Base-by-base conservation (phyloP, 352 stramenopile genomes). In the Phytophthora kernoviae region DNA sequence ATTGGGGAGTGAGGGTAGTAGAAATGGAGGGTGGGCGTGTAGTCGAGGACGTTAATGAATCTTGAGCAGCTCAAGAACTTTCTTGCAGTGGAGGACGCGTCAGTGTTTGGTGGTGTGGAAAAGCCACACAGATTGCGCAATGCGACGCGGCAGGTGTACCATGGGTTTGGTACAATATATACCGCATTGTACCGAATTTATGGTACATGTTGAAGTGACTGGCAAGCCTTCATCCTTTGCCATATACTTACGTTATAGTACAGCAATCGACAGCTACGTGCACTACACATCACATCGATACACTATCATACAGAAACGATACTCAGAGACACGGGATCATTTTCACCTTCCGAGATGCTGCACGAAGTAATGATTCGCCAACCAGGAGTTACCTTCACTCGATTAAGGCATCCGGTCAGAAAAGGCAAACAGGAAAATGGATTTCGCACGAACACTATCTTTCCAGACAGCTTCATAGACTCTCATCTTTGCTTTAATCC, bases 361-460 rank as follows among this genome's bases (percentile, higher is more conserved):
- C n/a, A n/a, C n/a, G n/a, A n/a, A n/a, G n/a, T n/a, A n/a, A 37
- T 37, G 8, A 37, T 37, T 37, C 7, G 32, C 32, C 32, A 37
- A 37, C 12, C 7, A 37, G 12, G 12, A 37, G 12, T 37, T 37
- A 37, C 7, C 12, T n/a, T n/a, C n/a, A n/a, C n/a, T n/a, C n/a
- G 20, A 37, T 4, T n/a, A 47, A 33, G 18, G 12, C 39, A 21
- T 47, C 44, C 17, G 26, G 34, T 33, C n/a, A 59, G 62, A 54
- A 70, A 73, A 73, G 62, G 54, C 54, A 62, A 73, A 66, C 55
- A 58, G 62, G 58, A 62, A 71, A 71, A 71, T 75, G 53, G 22
- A 71, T 68, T 74, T 67, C 44, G 53, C 36, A 72, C 43, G 58
- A 60, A 44, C 51, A 58, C 42, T 69, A 73, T 58, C 54, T 70